phyloP scores from a whole-genome alignment of 2,329 filamentous ascomycete genomes.

The Apiospora sp. region DNA sequence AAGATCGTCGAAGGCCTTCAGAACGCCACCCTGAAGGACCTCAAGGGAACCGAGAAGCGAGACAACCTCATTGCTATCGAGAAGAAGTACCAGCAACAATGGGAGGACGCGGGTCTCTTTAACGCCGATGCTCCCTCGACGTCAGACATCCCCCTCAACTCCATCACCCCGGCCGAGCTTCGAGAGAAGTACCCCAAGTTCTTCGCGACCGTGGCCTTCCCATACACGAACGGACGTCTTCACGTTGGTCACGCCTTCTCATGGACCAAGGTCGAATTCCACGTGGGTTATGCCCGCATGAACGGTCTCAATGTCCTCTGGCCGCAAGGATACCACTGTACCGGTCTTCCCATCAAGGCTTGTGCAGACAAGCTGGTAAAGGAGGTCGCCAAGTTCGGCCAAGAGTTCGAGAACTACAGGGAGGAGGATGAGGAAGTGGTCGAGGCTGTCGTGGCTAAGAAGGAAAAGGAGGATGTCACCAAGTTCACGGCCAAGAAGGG shows the following conservation, averaged over 20 bases:
- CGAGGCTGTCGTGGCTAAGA: conserved; percentile 58
- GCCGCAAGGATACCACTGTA: conserved; percentile 94
- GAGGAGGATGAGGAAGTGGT: conserved; percentile 62
- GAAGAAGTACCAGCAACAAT: conserved; percentile 91
- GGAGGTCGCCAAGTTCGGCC: conserved; percentile 88
- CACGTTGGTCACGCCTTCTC: conserved; percentile 95
- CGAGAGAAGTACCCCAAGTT: conserved; percentile 88
- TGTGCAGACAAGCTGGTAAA: conserved; percentile 93
- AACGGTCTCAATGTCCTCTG: conserved; percentile 87
- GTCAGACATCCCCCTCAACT: conserved; percentile 77
- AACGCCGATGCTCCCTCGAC: conserved; percentile 84
- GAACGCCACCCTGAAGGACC: conserved; percentile 33
- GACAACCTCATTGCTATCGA: conserved; percentile 83
- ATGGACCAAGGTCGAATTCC: conserved; percentile 92
- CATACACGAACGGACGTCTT: conserved; percentile 76
- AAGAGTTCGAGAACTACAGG: conserved; percentile 81
- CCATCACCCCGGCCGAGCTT: conserved; percentile 76
- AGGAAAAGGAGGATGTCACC: conserved; percentile 81
- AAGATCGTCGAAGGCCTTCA: conserved; percentile 33
- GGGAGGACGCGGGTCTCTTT: conserved; percentile 81
- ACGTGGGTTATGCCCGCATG: conserved; percentile 86
- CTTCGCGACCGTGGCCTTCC: conserved; percentile 70
- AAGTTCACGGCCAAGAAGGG: conserved; percentile 95
- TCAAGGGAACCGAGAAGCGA: conserved; percentile 77
- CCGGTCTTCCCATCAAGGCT: conserved; percentile 97